Evolutionary conservation across 2,329 filamentous ascomycete genomes (phyloP).

Genomic region (Aspergillus tanneri): DNA sequence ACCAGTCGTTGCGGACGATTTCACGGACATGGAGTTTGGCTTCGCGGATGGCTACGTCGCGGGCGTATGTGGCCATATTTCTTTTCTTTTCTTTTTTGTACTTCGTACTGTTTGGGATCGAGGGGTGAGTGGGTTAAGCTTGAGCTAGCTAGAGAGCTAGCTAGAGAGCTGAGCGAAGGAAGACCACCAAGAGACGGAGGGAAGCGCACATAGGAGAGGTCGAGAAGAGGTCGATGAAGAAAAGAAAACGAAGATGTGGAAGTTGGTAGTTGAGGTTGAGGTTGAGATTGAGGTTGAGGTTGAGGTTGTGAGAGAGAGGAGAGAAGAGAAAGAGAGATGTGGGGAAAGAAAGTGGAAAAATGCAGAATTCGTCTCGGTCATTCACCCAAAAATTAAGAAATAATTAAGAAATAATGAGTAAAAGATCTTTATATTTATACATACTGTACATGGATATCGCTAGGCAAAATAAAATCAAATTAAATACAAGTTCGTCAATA

Average conservation of each 20-base stretch:
- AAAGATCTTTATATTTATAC: slow-evolving; percentile 9
- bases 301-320: neutral
- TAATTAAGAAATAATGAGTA: neutral
- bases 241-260: neutral
- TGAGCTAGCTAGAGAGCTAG: neutral
- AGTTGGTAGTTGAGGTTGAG: neutral
- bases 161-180: neutral
- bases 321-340: neutral
- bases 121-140: neutral
- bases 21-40: slow-evolving; percentile 43
- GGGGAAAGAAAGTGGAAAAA: neutral
- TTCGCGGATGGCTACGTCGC: slow-evolving; percentile 42
- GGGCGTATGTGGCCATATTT: slow-evolving; percentile 29
- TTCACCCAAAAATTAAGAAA: no score
- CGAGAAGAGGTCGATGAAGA: neutral
- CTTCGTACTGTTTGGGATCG: neutral
- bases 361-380: no score
- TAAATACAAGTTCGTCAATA: neutral
- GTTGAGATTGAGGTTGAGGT: neutral
- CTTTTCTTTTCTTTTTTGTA: neutral
- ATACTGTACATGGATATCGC: slow-evolving; percentile 12
- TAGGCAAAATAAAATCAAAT: slow-evolving; percentile 4
- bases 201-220: neutral
- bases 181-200: no score
- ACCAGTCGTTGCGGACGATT: slow-evolving; percentile 46